Evolutionary conservation across 805 yeast genomes (phyloP).

Genomic region (Metschnikowia dekortorum): DNA sequence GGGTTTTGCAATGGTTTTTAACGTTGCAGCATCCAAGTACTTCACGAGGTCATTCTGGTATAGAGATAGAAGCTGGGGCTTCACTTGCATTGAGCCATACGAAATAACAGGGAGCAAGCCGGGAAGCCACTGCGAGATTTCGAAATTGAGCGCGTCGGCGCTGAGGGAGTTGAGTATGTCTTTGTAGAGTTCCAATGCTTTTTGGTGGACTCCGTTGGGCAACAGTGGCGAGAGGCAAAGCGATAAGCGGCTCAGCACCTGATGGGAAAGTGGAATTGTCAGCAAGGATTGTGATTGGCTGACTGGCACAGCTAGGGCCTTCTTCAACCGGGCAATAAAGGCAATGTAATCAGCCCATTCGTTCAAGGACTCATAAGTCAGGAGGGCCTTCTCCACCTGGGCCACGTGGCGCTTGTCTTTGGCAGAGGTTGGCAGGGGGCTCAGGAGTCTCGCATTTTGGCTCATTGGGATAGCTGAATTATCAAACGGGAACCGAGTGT

Average conservation of each 20-base stretch:
- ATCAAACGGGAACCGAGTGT: not conserved
- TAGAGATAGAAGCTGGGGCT: conserved; percentile 67
- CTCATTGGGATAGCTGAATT: not conserved
- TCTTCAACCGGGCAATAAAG: conserved; percentile 72
- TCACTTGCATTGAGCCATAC: conserved; percentile 84
- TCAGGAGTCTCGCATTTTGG: not conserved
- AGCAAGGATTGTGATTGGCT: conserved; percentile 24
- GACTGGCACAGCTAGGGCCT: conserved; percentile 48
- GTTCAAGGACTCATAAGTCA: conserved; percentile 71
- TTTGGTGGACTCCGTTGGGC: conserved; percentile 95
- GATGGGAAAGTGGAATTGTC: conserved; percentile 64
- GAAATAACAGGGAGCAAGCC: conserved; percentile 88
- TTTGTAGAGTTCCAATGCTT: conserved; percentile 73
- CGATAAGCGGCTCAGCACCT: conserved; percentile 67
- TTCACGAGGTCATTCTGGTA: conserved; percentile 49
- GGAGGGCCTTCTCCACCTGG: conserved; percentile 69
- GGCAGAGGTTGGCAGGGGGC: conserved; percentile 32
- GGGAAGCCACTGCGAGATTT: conserved; percentile 80
- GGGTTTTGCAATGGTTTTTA: conserved; percentile 62
- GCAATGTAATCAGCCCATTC: conserved; percentile 99
- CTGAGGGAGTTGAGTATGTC: conserved; percentile 64
- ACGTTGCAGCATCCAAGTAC: conserved; percentile 28
- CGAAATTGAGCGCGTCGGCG: conserved; percentile 46
- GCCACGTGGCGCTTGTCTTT: conserved; percentile 59
- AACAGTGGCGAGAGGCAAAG: conserved; percentile 74